These are phyloP conservation scores for Chionographis japonica DNA, from an alignment of 106 monocot genomes.

Conservation along the genomic window DNA sequence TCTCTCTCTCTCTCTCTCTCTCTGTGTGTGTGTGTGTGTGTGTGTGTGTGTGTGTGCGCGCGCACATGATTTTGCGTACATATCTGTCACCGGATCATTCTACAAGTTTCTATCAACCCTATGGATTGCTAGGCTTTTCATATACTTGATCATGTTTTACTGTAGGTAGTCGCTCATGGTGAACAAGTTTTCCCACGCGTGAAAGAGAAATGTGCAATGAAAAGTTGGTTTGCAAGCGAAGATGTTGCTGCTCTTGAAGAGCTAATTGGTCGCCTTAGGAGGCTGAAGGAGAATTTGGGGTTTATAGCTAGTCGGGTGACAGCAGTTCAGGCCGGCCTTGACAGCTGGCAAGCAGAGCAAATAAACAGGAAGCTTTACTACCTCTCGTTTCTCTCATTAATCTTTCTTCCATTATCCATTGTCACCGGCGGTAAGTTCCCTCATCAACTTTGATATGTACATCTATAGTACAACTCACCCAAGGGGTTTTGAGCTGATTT, in stretches of 20 bases:
- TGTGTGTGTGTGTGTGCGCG: no score
- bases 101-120: no score
- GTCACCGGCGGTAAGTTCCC: constrained; percentile 75
- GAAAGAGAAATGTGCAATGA: constrained; percentile 84
- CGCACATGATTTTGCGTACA: no score
- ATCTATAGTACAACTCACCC: background rate
- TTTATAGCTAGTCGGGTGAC: constrained; percentile 85
- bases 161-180: constrained; percentile 84
- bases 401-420: constrained; percentile 91
- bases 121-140: no score
- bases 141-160: background rate
- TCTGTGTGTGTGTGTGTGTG: no score
- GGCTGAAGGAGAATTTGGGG: constrained; percentile 87
- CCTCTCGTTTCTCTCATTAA: constrained; percentile 85
- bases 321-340: constrained; percentile 86
- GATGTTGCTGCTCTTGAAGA: constrained; percentile 79
- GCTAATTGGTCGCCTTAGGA: constrained; percentile 70
- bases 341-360: constrained; percentile 95
- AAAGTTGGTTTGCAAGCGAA: constrained; percentile 75
- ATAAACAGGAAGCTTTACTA: constrained; percentile 94
- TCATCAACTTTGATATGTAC: background rate
- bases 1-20: no score
- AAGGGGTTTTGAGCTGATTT: background rate
- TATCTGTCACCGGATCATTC: no score
- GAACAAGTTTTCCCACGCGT: constrained; percentile 96